These are phyloP conservation scores for Podospora pseudopauciseta DNA, from an alignment of 495 filamentous ascomycete species.

Conservation along the genomic window DNA sequence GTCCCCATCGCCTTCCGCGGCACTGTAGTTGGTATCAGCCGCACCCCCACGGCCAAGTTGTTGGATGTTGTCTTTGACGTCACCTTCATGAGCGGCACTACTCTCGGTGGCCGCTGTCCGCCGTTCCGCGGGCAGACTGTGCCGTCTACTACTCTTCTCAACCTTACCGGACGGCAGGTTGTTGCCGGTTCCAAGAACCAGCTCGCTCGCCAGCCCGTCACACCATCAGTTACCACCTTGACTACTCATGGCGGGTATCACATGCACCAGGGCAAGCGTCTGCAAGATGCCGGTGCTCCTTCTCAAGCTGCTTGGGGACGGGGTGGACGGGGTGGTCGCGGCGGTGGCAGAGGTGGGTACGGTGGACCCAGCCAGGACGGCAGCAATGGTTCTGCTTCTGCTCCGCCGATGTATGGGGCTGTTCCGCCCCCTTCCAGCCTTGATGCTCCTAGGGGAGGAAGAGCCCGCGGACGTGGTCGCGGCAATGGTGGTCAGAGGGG, in stretches of 20 bases:
- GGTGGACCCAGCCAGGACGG: constrained; percentile 1
- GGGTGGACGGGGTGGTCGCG: constrained; percentile 53
- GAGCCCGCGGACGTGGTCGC: constrained; percentile 22
- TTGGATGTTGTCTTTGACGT: constrained; percentile 92
- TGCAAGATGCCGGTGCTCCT: constrained; percentile 64
- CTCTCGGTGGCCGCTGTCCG: constrained; percentile 83
- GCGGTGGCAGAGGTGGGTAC: constrained; percentile 37
- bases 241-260: constrained; percentile 59
- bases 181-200: constrained; percentile 69
- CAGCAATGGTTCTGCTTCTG: constrained; percentile 19
- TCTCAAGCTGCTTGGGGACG: constrained; percentile 67
- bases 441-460: constrained; percentile 53
- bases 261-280: constrained; percentile 53
- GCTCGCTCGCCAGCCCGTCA: constrained; percentile 52
- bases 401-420: constrained; percentile 54
- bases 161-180: constrained; percentile 77
- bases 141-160: constrained; percentile 75
- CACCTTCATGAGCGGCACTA: constrained; percentile 94
- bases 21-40: constrained; percentile 87
- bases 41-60: constrained; percentile 72
- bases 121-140: constrained; percentile 95
- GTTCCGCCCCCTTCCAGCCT: constrained; percentile 76
- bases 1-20: constrained; percentile 90
- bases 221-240: constrained; percentile 55
- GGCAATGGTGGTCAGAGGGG: constrained; percentile 14